Evolutionary conservation across 495 filamentous ascomycete genomes (phyloP), one percentile per base, ranked within the genome.

Genomic region (Staphylotrichum longicolle): DNA sequence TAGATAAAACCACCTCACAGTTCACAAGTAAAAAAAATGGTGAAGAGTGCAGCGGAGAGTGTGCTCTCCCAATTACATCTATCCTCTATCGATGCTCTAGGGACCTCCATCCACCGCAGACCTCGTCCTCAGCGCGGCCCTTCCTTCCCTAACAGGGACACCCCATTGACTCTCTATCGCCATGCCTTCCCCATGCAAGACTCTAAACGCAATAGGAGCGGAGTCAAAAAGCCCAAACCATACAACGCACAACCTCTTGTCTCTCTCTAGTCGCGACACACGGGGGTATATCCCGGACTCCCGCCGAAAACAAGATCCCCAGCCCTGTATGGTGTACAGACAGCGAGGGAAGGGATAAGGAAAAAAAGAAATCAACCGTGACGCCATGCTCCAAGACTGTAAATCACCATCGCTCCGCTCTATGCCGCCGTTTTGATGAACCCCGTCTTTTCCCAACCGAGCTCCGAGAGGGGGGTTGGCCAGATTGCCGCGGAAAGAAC

Each of bases 361-460:
- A 65, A 57, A 7, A 47, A 51, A 47, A 35, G 39, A 51, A 56
- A 15, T 12, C 58, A 63, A 64, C 62, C 60, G 58, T 62, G 54
- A 63, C 55, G 49, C 62, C 55, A 39, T 54, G 62, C 56, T 54
- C 37, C 56, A 6, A 49, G 35, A 40, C 35, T 20, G 32, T 42
- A 44, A 45, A 14, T 9, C 44, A 30, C 56, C 35, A 44, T 47
- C 46, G 52, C 53, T 40, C 8, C 46, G 44, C 15, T 33, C 41
- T 46, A 52, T 50, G 44, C 62, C 47, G 32, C 56, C 56, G 54
- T 66, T 61, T 61, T 61, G 52, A 61, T 66, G 64, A 65, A 62
- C 49, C 45, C 39, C 46, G 2, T 47, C 37, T 58, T 63, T 61
- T 56, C 39, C 56, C 49, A 44, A 37, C 54, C 63, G 30, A 20